Conservation (phyloP, 768 basidiomycete genomes). For the Trametes gibbosa region DNA sequence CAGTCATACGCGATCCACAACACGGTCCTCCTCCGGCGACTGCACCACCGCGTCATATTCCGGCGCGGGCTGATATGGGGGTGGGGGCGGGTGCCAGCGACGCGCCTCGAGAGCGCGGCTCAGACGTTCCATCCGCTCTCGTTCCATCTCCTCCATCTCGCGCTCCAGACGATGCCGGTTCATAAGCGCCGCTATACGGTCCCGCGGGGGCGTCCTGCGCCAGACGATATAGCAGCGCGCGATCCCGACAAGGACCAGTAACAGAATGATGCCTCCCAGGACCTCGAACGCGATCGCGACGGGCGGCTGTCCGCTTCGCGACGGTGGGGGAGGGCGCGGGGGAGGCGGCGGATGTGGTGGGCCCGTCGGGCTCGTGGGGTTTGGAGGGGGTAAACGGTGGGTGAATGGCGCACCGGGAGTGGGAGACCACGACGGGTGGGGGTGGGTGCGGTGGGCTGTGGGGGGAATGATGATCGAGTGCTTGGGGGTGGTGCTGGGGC, state of each 20-base stretch:
- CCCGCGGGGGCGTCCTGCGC: conserved; percentile 42
- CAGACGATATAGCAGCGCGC: conserved; percentile 45
- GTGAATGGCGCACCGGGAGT: not conserved
- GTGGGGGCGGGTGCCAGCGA: conserved; percentile 42
- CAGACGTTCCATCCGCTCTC: conserved; percentile 31
- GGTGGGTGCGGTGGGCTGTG: not conserved
- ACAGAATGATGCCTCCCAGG: conserved; percentile 40
- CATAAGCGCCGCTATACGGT: conserved; percentile 42
- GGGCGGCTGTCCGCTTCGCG: conserved; percentile 20
- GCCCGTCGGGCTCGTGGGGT: not conserved
- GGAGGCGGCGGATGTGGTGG: not conserved
- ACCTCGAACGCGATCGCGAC: conserved; percentile 45
- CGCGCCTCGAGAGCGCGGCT: conserved; percentile 23
- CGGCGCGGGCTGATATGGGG: conserved; percentile 52
- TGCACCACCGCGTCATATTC: conserved; percentile 37
- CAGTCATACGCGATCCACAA: no score
- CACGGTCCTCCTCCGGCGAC: not conserved
- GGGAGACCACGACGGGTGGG: not conserved
- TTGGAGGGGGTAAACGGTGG: not conserved
- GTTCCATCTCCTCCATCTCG: conserved; percentile 49
- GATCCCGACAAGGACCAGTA: conserved; percentile 36
- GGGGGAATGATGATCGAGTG: conserved; percentile 11
- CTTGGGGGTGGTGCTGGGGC: not conserved
- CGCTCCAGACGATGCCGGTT: conserved; percentile 46
- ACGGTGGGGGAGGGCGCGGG: conserved; percentile 5